These are phyloP conservation scores for Isatis tinctoria DNA, from an alignment of 345 rosid genomes.

Conservation along the genomic window DNA sequence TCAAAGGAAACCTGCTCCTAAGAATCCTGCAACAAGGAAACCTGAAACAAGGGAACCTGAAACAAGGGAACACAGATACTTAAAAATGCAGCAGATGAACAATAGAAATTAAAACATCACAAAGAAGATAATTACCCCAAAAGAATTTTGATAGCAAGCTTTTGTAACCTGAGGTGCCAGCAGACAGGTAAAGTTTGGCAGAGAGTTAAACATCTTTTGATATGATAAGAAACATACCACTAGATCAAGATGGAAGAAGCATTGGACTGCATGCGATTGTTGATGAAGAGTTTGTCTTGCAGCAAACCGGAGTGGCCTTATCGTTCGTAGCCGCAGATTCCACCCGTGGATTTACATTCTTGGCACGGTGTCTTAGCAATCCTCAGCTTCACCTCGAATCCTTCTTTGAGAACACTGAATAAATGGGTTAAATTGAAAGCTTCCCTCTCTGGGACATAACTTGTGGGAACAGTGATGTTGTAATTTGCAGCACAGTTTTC, in stretches of 20 bases:
- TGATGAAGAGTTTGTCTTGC: constrained; percentile 1
- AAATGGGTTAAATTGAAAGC: background rate
- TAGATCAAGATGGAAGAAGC: background rate
- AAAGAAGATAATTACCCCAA: too few relatives aligned
- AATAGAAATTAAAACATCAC: too few relatives aligned
- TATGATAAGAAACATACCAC: constrained; percentile 15
- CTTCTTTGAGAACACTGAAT: background rate
- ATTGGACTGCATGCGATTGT: background rate
- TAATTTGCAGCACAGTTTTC: background rate
- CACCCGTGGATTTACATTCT: background rate
- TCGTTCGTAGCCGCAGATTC: constrained; percentile 19
- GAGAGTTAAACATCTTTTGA: too few relatives aligned
- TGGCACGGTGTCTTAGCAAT: background rate
- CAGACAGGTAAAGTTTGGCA: too few relatives aligned
- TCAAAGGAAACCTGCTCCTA: background rate
- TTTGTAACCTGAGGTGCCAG: too few relatives aligned
- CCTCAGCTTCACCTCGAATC: constrained; percentile 34
- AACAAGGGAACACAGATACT: too few relatives aligned
- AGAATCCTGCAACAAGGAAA: background rate
- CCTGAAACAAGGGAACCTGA: too few relatives aligned
- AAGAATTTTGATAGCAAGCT: too few relatives aligned
- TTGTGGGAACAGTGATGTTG: background rate
- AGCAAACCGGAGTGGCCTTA: background rate
- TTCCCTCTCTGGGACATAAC: background rate
- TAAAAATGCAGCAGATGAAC: too few relatives aligned